These are phyloP conservation scores for Alternaria solani DNA, from an alignment of 2,329 filamentous ascomycete species.

Conservation along the genomic window DNA sequence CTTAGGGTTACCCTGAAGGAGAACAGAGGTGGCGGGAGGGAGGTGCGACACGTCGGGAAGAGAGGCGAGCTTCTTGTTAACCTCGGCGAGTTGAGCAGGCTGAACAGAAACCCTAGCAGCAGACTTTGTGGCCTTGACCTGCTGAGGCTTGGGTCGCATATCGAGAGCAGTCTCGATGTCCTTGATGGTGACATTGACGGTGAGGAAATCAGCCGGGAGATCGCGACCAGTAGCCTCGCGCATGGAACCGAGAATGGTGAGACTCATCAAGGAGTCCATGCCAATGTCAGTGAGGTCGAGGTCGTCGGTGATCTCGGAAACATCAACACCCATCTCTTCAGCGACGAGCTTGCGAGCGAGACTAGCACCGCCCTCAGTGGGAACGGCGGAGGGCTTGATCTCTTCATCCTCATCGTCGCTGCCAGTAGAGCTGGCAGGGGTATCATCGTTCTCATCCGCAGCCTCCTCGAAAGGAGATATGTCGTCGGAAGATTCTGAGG, in stretches of 20 bases:
- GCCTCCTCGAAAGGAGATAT: conserved; percentile 53
- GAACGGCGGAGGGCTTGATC: conserved; percentile 39
- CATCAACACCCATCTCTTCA: conserved; percentile 71
- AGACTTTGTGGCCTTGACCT: conserved; percentile 38
- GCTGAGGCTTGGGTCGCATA: conserved; percentile 57
- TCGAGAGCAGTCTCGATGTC: conserved; percentile 72
- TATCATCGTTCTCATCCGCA: conserved; percentile 47
- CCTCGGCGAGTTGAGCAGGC: conserved; percentile 56
- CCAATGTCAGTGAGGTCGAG: conserved; percentile 69
- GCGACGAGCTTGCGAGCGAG: conserved; percentile 60
- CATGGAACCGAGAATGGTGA: conserved; percentile 60
- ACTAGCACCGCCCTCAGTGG: conserved; percentile 52
- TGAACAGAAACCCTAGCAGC: conserved; percentile 30
- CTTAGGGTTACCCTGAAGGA: conserved; percentile 65
- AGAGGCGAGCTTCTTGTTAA: conserved; percentile 56
- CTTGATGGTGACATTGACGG: conserved; percentile 68
- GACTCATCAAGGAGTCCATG: conserved; percentile 63
- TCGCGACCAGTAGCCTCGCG: conserved; percentile 61
- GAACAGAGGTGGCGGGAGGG: conserved; percentile 62
- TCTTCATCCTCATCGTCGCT: conserved; percentile 55
- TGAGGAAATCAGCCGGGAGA: conserved; percentile 63
- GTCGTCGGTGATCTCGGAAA: conserved; percentile 61
- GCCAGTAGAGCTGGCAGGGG: conserved; percentile 59
- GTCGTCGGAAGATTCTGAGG: conserved; percentile 53
- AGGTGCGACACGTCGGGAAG: conserved; percentile 53